Base-by-base conservation (phyloP, 352 stramenopile genomes). In the Globisporangium viniferum region DNA sequence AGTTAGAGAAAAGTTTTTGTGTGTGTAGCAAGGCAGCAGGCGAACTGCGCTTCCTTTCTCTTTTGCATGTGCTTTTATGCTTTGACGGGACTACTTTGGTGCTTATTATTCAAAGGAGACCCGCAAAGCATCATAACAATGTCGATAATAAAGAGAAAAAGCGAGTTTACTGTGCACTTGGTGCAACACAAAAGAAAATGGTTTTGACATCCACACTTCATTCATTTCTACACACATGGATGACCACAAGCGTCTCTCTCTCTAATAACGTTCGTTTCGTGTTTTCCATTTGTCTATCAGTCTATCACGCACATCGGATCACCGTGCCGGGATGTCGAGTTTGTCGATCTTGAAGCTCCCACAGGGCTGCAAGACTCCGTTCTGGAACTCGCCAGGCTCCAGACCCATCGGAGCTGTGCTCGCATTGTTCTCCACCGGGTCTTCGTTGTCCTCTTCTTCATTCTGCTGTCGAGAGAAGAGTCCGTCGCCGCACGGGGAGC, bases 1-100 rank as follows among this genome's bases (percentile, higher is more conserved):
- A 86, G 82, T 93, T 93, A 91, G 82, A 93, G 74, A 84, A 81
- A 83, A 59, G 66, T 70, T 87, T 67, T 68, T 60, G 55, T 59
- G 24, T 59, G 53, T 46, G 55, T 20, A 61, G 55, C 55, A 44
- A 44, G 55, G 44, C 55, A 60, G 65, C 31, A 36, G 66, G 65
- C 27, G n/a, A 6, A 31, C 12, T 64, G 36, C 35, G 61, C 46
- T 59, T 39, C 10, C 33, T 61, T 27, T 58, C 48, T 57, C 44
- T 66, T 57, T 20, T 46, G n/a, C 2, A 44, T 8, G 27, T 58
- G 39, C 48, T 39, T 66, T 6, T 36, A 44, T 49, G 46, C 31
- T 58, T 51, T 51, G 15, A 18, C 7, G 18, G 44, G 18, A 24
- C 44, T 22, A 22, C 18, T 9, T 12, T 51, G 9, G 53, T 8